These are phyloP conservation scores for Wickerhamomyces tratensis DNA, from an alignment of 805 yeast genomes.

Conservation along the genomic window DNA sequence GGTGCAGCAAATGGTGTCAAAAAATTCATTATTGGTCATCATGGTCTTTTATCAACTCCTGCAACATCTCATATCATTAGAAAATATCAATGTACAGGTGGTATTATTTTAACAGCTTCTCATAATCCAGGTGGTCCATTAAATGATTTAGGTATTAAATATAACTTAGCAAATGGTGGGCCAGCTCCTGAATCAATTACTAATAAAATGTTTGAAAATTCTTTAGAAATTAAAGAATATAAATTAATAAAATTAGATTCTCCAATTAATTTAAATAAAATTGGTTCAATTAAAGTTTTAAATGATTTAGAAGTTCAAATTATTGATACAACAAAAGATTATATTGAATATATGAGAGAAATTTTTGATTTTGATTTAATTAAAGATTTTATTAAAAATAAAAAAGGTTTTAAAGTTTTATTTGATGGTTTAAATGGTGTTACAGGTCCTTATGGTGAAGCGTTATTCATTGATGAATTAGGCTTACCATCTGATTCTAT, in stretches of 20 bases:
- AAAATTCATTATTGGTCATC: constrained; percentile 77
- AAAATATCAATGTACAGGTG: constrained; percentile 70
- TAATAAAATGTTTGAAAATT: constrained; percentile 67
- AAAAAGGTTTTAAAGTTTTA: constrained; percentile 55
- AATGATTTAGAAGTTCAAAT: constrained; percentile 60
- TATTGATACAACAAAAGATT: constrained; percentile 73
- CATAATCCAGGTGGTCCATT: constrained; percentile 97
- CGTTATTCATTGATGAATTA: constrained; percentile 75
- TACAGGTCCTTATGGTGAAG: constrained; percentile 91
- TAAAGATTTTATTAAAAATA: constrained; percentile 49
- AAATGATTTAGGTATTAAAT: constrained; percentile 90
- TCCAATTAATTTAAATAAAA: constrained; percentile 45
- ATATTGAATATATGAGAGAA: constrained; percentile 66
- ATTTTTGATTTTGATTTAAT: constrained; percentile 86
- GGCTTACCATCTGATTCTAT: constrained; percentile 63
- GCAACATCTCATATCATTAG: constrained; percentile 94
- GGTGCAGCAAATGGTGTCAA: constrained; percentile 88
- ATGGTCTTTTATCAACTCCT: constrained; percentile 89
- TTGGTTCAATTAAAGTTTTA: constrained; percentile 48
- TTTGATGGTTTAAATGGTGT: constrained; percentile 93
- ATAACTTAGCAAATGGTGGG: constrained; percentile 91
- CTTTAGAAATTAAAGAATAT: constrained; percentile 51
- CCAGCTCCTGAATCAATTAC: constrained; percentile 98
- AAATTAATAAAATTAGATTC: constrained; percentile 51
- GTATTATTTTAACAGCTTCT: constrained; percentile 91